Evolutionary conservation across 2,329 filamentous ascomycete species (phyloP), one percentile per base, ranked within the genome.

Genomic region (Leptographium wingfieldii): DNA sequence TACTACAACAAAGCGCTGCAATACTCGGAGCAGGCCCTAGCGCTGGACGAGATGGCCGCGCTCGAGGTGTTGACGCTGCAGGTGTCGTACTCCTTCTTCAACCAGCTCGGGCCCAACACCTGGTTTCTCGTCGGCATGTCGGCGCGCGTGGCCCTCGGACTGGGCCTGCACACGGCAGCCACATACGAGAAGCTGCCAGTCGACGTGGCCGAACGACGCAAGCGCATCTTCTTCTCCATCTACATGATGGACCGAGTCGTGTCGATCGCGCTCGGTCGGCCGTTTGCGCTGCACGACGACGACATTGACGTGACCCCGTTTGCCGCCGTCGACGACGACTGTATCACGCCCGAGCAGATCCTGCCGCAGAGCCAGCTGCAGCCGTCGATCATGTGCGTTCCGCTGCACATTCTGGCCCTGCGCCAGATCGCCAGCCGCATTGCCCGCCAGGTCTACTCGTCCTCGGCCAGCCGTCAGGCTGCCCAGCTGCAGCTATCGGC

Each of bases 241-340:
- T 78, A 77, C 55, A 77, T 77, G 75, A 77, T 77, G 75, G 75
- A 78, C 65, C 72, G 71, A 1, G 70, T 77, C 1, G 74, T 76
- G 5, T 77, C 75, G 6, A 71, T 73, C 33, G 71, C 75, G 2
- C 63, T 77, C 1, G 75, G 75, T 1, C 68, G 75, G 0, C 75
- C 75, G 0, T 77, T 76, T 63, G 75, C 74, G 3, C 68, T 77
- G 3, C 73, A 76, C 27, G 75, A 77, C 52, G 73, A 76, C 48
- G 75, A 77, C 59, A 73, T 77, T 7, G 73, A 76, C 53, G 69
- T 76, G 3, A 22, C 33, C 35, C 69, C 72, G 1, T 76, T 76
- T 63, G 63, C 66, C 3, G 68, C 68, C 29, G 67, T 66, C 7
- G 71, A 75, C 43, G 74, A 74, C 49, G 70, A 72, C 29, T 65